A percentile compares a stretch with the other conserved stretches of the same genome.
Conservation (phyloP, 2,329 filamentous ascomycete genomes). For the Amylocarpus encephaloides region DNA sequence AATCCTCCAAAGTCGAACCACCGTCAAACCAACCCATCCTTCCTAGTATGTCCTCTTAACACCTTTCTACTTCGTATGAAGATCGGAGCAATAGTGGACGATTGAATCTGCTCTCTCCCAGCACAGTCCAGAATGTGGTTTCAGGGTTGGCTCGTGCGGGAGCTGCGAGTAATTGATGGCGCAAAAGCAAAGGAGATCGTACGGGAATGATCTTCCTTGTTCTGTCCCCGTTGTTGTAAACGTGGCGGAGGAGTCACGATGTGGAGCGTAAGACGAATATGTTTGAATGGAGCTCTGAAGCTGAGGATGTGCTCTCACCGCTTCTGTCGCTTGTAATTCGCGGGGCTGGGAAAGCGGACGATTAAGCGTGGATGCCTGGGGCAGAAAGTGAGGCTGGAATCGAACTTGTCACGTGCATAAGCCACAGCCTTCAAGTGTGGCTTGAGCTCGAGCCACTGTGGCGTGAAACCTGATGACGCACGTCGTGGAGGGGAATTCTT, state of each 20-base stretch:
- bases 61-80: neutral
- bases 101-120: neutral
- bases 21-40: constrained; percentile 43
- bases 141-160: constrained; percentile 1
- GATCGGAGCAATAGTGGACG: neutral
- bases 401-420: no score
- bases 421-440: neutral
- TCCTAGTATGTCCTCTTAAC: neutral
- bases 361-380: no score
- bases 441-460: neutral
- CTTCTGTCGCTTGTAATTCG: constrained; percentile 10
- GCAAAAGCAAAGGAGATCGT: constrained; percentile 1
- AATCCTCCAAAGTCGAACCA: constrained; percentile 25
- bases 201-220: neutral
- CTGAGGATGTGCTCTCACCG: neutral
- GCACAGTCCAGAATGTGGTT: neutral
- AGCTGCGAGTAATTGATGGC: constrained; percentile 3
- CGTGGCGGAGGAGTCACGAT: constrained; percentile 1
- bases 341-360: constrained; percentile 6
- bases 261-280: neutral
- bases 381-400: no score
- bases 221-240: no score
- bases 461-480: neutral
- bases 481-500: neutral
- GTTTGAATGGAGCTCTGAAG: constrained; percentile 1